A percentile compares a stretch with the other conserved stretches of the same genome.
These are phyloP conservation scores for Boletus rubroflammeus DNA, from an alignment of 768 basidiomycete species.

Conservation along the genomic window DNA sequence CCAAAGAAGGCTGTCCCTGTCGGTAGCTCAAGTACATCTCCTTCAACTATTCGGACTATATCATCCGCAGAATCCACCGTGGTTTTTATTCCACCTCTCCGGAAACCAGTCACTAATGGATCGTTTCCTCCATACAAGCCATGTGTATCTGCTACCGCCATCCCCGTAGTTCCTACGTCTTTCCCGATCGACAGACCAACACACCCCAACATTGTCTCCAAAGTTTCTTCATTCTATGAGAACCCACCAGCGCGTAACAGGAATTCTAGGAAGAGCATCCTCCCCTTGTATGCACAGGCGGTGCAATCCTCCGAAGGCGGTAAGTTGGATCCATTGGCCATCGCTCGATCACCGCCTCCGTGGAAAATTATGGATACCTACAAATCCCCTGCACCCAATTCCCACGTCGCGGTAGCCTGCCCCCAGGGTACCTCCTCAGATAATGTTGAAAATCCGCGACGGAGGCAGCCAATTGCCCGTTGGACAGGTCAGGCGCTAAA, in stretches of 20 bases:
- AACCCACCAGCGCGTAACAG: background rate
- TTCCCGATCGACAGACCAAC: background rate
- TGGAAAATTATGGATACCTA: constrained; percentile 18
- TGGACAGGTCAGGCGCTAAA: constrained; percentile 5
- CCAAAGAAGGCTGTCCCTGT: background rate
- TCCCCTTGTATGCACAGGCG: constrained; percentile 20
- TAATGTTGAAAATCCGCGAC: background rate
- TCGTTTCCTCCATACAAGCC: background rate
- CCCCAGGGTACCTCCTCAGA: background rate
- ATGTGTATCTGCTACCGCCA: background rate
- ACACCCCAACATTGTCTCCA: background rate
- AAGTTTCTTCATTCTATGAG: constrained; percentile 20
- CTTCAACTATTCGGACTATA: constrained; percentile 1
- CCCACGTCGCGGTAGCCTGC: too few relatives aligned
- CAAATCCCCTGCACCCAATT: background rate
- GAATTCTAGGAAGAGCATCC: background rate
- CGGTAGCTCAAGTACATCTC: background rate
- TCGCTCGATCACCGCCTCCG: constrained; percentile 26
- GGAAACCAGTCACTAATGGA: background rate
- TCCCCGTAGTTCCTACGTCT: background rate
- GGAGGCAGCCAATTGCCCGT: background rate
- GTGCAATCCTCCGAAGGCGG: constrained; percentile 12
- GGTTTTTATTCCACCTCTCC: constrained; percentile 19
- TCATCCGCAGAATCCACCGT: constrained; percentile 12
- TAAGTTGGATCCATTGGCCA: constrained; percentile 23